Conservation (phyloP, 352 stramenopile genomes). For the Pythium coloratum region DNA sequence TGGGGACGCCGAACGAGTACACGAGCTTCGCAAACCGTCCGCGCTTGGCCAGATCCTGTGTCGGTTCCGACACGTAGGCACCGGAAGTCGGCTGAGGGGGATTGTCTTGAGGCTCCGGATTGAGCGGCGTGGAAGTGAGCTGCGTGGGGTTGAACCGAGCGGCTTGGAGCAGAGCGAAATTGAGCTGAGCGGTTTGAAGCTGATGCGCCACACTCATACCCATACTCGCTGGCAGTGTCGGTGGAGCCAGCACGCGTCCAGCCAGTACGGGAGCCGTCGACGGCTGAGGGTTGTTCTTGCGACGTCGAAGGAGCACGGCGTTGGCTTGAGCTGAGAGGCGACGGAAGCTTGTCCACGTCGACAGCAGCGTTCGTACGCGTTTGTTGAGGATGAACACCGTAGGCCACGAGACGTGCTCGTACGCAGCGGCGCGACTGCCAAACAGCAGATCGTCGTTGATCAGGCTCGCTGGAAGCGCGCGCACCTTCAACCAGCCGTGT, state of each 20-base stretch:
- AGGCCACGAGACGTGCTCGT: conserved; percentile 43
- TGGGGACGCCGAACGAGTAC: conserved; percentile 75
- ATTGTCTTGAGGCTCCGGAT: not conserved
- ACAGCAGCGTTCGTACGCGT: conserved; percentile 51
- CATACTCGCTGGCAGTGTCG: not conserved
- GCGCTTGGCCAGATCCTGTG: conserved; percentile 33
- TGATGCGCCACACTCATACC: not conserved
- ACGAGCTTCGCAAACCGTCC: conserved; percentile 80
- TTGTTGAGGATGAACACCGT: conserved; percentile 47
- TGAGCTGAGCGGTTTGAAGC: no score
- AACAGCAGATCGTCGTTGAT: conserved; percentile 56
- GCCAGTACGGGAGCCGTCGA: not conserved
- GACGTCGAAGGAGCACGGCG: conserved; percentile 3
- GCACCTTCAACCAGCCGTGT: conserved; percentile 69
- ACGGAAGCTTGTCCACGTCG: conserved; percentile 43
- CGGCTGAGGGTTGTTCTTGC: not conserved
- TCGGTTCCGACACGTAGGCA: not conserved
- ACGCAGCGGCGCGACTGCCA: conserved; percentile 39
- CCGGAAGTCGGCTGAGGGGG: not conserved
- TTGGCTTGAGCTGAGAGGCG: conserved; percentile 20
- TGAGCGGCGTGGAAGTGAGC: no score
- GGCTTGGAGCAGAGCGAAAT: not conserved
- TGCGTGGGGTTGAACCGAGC: no score
- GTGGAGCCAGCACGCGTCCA: conserved; percentile 7
- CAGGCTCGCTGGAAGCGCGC: conserved; percentile 37